Base-by-base conservation (phyloP, 495 filamentous ascomycete genomes). In the Daldinia vernicosa region DNA sequence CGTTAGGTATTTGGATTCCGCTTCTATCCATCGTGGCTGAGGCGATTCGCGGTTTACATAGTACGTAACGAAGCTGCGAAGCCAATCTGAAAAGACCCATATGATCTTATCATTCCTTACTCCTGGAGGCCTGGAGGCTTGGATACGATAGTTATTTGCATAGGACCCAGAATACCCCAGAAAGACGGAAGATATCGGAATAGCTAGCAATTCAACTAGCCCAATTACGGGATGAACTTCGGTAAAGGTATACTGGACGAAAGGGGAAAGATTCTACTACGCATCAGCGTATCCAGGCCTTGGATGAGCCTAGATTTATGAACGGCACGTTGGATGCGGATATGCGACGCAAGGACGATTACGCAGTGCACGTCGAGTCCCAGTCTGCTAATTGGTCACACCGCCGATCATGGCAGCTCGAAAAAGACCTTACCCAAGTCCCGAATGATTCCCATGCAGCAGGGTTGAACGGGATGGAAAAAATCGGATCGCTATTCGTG, bases 161-260 rank as follows among this genome's bases (percentile, higher is more conserved):
- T 45, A 15, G 56, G 59, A 59, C 47, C 58, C 45, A 51, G 53
- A 15, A 47, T 63, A 39, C 43, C 56, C 56, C 57, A 58, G 52
- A 52, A 15, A 37, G 39, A 43, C 71, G 71, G 71, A 55, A 67
- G 53, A 64, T 64, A 33, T 74, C 71, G 71, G 71, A 57, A 70
- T 28, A 9, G 3, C 5, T 64, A 4, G 28, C 33, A 59, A 66
- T 66, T 35, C 54, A 37, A 11, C 67, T 70, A 74, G 54, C 63
- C 67, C 71, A 74, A 74, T 74, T n/a, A 54, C 67, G 71, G 71
- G 71, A 67, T 70, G 67, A 74, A 70, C 67, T 67, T 74, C 71
- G 71, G 71, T 63, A 67, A 60, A 24, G 62, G 62, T 14, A 7
- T 33, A 56, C 37, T 57, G 71, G 54, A 54, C 35, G 58, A 73